Conservation (phyloP, 495 filamentous ascomycete species). For the Trypethelium eluteriae region DNA sequence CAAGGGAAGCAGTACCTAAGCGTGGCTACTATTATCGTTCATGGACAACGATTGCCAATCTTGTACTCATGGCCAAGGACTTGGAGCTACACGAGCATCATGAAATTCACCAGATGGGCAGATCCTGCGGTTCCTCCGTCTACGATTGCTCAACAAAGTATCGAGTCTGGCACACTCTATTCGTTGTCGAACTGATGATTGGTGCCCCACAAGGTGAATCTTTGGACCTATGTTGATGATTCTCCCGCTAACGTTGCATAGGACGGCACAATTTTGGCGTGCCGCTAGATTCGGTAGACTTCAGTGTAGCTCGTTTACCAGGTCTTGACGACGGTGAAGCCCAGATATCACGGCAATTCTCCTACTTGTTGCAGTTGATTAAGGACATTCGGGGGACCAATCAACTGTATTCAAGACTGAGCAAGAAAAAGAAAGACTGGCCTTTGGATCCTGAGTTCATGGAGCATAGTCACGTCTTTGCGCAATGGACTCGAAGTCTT, state of each 20-base stretch:
- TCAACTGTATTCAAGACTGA: constrained; percentile 66
- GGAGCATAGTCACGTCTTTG: constrained; percentile 64
- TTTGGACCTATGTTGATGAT: not conserved
- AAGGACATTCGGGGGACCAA: constrained; percentile 71
- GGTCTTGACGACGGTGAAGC: constrained; percentile 71
- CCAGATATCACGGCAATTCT: constrained; percentile 71
- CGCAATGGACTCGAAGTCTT: constrained; percentile 67
- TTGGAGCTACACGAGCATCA: constrained; percentile 85
- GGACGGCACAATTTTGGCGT: constrained; percentile 78
- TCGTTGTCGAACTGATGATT: constrained; percentile 85
- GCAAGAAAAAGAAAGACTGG: constrained; percentile 77
- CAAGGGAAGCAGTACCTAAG: constrained; percentile 81
- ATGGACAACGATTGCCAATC: constrained; percentile 92
- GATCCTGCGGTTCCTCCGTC: constrained; percentile 56
- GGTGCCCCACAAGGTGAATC: constrained; percentile 82
- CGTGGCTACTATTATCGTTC: constrained; percentile 95
- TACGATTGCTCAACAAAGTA: constrained; percentile 61
- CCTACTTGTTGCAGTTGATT: constrained; percentile 68
- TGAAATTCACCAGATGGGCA: constrained; percentile 62
- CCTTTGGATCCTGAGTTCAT: constrained; percentile 77
- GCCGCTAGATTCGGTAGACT: constrained; percentile 67
- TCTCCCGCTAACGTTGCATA: constrained; percentile 30
- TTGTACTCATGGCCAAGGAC: constrained; percentile 88
- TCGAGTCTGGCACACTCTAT: constrained; percentile 84
- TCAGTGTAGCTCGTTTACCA: constrained; percentile 55